Conservation (phyloP, 257 asterid genomes). For the Plectranthus barbatus region DNA sequence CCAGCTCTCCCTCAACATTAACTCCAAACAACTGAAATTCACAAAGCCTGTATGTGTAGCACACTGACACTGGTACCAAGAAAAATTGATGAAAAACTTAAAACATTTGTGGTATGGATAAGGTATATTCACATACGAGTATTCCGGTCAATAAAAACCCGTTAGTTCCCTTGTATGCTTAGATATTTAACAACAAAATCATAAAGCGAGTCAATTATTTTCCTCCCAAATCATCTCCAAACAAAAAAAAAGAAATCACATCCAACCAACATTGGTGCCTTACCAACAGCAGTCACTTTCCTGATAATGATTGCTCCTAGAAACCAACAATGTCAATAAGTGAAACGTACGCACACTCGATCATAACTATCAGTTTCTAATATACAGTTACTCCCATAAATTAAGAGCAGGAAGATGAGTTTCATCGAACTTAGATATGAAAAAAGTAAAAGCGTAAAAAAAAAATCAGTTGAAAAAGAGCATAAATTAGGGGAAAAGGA, state of each 20-base stretch:
- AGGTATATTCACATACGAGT: not conserved
- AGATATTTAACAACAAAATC: not conserved
- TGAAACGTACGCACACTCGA: not conserved
- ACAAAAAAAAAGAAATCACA: not conserved
- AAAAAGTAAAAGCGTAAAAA: not conserved
- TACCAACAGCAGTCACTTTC: not conserved
- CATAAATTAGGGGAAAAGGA: not conserved
- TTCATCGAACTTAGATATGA: not conserved
- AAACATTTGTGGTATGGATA: not conserved
- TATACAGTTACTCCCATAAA: not conserved
- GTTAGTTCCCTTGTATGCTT: not conserved
- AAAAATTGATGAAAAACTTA: not conserved
- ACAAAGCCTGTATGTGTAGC: not conserved
- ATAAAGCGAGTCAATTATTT: not conserved
- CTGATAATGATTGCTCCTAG: not conserved
- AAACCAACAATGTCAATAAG: not conserved
- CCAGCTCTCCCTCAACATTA: not conserved
- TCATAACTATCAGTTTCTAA: not conserved
- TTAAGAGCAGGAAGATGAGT: not conserved
- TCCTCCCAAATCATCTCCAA: not conserved
- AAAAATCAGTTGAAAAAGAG: not conserved
- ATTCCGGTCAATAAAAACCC: not conserved
- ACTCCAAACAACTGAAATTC: not conserved
- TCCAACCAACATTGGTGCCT: not conserved
- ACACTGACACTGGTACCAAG: too few relatives aligned